A percentile compares a stretch with the other conserved stretches of the same genome.
phyloP scores from a whole-genome alignment of 2,329 filamentous ascomycete genomes.

The Cercospora canescens region DNA sequence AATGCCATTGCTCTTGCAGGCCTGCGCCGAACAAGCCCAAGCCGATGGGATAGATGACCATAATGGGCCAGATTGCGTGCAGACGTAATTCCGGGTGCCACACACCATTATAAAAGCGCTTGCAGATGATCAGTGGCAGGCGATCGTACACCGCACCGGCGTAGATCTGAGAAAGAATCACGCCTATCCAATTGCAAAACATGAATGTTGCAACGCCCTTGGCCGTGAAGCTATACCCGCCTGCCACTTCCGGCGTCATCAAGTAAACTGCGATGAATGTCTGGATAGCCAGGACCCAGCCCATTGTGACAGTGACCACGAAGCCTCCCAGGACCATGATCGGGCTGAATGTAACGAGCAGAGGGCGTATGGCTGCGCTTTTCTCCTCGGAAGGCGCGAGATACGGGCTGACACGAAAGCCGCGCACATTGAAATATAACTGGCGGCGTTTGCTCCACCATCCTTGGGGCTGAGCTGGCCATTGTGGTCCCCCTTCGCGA shows the following conservation, averaged over 20 bases:
- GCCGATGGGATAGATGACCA: not conserved
- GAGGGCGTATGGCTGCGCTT: not conserved
- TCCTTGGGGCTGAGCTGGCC: not conserved
- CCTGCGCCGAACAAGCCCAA: not conserved
- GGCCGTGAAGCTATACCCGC: not conserved
- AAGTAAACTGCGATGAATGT: not conserved
- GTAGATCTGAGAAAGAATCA: not conserved
- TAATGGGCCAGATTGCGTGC: not conserved
- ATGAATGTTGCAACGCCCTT: not conserved
- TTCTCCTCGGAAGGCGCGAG: not conserved
- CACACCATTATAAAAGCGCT: not conserved
- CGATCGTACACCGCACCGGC: not conserved
- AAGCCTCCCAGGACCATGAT: not conserved
- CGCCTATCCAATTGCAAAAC: not conserved
- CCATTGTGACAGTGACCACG: not conserved
- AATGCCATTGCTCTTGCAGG: not conserved
- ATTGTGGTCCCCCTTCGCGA: not conserved
- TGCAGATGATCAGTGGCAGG: not conserved
- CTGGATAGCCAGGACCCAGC: not conserved
- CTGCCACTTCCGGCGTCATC: not conserved
- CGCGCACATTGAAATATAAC: not conserved
- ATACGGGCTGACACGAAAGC: not conserved
- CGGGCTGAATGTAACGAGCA: not conserved
- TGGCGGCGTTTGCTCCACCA: not conserved
- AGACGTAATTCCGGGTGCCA: not conserved